Conservation (phyloP, 1,139 yeast genomes). For the Ogataea hybrid region DNA sequence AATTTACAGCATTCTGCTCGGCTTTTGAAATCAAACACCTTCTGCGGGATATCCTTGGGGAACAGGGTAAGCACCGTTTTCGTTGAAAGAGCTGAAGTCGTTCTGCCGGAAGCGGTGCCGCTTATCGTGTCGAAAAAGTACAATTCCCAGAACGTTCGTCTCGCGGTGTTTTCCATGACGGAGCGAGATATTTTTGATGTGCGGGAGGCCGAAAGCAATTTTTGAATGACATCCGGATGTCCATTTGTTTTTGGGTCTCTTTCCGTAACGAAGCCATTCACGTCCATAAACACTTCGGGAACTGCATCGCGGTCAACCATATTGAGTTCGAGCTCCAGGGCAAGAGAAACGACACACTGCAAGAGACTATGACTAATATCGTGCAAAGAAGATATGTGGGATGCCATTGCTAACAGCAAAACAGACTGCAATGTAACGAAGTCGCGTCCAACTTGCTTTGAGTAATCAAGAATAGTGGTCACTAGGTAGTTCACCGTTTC, state of each 20-base stretch:
- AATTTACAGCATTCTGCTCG: slow-evolving; percentile 46
- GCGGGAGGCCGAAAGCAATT: slow-evolving; percentile 30
- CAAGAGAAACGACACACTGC: slow-evolving; percentile 38
- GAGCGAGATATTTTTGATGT: slow-evolving; percentile 28
- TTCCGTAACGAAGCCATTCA: slow-evolving; percentile 30
- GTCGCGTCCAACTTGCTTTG: slow-evolving; percentile 40
- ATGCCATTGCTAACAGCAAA: slow-evolving; percentile 38
- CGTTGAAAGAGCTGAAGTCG: slow-evolving; percentile 40
- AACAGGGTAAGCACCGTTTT: slow-evolving; percentile 35
- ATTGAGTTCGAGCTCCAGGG: slow-evolving; percentile 37
- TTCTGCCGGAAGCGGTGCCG: slow-evolving; percentile 51
- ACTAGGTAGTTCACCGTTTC: slow-evolving; percentile 39
- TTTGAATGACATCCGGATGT: slow-evolving; percentile 20
- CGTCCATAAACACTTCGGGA: slow-evolving; percentile 30
- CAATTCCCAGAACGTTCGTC: slow-evolving; percentile 49
- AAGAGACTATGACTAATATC: slow-evolving; percentile 41
- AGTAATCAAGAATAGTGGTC: slow-evolving; percentile 36
- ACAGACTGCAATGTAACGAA: slow-evolving; percentile 42
- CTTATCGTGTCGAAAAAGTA: slow-evolving; percentile 48
- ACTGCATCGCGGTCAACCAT: slow-evolving; percentile 33
- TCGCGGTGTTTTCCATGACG: slow-evolving; percentile 35
- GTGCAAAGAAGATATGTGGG: slow-evolving; percentile 49
- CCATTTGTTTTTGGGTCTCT: slow-evolving; percentile 7
- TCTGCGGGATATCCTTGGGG: slow-evolving; percentile 37
- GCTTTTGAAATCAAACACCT: slow-evolving; percentile 43